phyloP scores from a whole-genome alignment of 2,329 filamentous ascomycete species.

The Penicillium sp. region DNA sequence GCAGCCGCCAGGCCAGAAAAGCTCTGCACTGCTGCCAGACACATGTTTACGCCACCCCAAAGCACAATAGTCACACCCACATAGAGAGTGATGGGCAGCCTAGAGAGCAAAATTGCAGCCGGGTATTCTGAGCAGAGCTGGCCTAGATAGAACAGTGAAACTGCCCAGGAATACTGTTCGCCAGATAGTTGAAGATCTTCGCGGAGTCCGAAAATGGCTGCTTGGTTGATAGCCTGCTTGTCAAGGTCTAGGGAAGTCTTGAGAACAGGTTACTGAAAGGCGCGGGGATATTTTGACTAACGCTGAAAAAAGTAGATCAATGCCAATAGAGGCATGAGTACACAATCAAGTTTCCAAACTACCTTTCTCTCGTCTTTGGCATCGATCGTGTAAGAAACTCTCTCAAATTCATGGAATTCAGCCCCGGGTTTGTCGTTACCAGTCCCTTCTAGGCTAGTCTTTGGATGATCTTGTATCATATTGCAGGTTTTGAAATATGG shows the following conservation, averaged over 20 bases:
- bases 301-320: conserved; percentile 7
- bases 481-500: no score
- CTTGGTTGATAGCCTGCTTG: conserved; percentile 33
- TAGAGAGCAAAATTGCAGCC: conserved; percentile 13
- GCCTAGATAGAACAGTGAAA: neutral
- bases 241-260: conserved; percentile 30
- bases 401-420: no score
- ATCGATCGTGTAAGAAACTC: no score
- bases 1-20: neutral
- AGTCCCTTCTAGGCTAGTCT: no score
- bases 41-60: neutral
- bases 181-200: conserved; percentile 23
- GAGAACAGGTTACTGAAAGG: no score
- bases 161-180: conserved; percentile 5
- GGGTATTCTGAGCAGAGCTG: conserved; percentile 6
- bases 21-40: neutral
- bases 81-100: conserved; percentile 13
- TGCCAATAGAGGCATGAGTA: neutral
- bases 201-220: conserved; percentile 32
- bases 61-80: neutral
- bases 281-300: no score
- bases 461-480: no score
- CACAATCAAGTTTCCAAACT: no score
- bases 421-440: no score
- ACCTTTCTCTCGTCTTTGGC: no score